Percentiles rank a stretch among this genome's conserved stretches.
phyloP scores from a whole-genome alignment of 345 rosid species.

The Lumnitzera racemosa region DNA sequence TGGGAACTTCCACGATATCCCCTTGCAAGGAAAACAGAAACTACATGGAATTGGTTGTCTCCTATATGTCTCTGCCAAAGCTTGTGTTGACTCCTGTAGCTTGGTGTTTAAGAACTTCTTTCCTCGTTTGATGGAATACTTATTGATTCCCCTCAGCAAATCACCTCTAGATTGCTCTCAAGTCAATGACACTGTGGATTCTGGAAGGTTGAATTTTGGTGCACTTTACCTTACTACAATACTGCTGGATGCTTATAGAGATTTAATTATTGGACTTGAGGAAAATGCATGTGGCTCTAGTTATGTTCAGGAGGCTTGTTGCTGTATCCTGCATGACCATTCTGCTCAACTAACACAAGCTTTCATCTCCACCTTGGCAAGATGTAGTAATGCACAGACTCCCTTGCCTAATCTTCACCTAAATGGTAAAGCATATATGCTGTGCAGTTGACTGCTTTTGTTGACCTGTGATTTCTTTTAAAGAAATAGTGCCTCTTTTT shows the following conservation, averaged over 20 bases:
- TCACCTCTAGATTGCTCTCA: constrained; percentile 22
- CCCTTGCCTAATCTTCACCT: constrained; percentile 33
- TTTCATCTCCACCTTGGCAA: constrained; percentile 35
- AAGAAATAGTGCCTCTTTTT: too few species aligned
- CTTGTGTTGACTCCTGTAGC: constrained; percentile 58
- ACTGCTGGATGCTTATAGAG: constrained; percentile 69
- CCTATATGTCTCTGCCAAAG: constrained; percentile 59
- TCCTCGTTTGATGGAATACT: constrained; percentile 40
- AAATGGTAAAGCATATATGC: constrained; percentile 52
- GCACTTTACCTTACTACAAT: constrained; percentile 59
- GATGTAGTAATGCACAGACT: constrained; percentile 19
- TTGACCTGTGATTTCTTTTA: background rate
- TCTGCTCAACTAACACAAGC: constrained; percentile 38
- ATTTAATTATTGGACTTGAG: constrained; percentile 30
- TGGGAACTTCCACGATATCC: constrained; percentile 33
- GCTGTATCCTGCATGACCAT: constrained; percentile 36
- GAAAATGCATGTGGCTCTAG: constrained; percentile 14
- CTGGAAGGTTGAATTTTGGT: constrained; percentile 44
- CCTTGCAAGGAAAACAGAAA: constrained; percentile 47
- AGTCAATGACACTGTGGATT: constrained; percentile 15
- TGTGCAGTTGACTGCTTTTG: background rate
- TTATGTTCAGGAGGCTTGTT: constrained; percentile 38
- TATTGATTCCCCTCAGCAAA: constrained; percentile 37
- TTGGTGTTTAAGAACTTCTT: constrained; percentile 46
- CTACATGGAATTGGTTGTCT: constrained; percentile 49